Percentiles rank a stretch among this genome's conserved stretches.
Conservation (phyloP, 2,329 filamentous ascomycete genomes). For the Aureobasidium melanogenum region DNA sequence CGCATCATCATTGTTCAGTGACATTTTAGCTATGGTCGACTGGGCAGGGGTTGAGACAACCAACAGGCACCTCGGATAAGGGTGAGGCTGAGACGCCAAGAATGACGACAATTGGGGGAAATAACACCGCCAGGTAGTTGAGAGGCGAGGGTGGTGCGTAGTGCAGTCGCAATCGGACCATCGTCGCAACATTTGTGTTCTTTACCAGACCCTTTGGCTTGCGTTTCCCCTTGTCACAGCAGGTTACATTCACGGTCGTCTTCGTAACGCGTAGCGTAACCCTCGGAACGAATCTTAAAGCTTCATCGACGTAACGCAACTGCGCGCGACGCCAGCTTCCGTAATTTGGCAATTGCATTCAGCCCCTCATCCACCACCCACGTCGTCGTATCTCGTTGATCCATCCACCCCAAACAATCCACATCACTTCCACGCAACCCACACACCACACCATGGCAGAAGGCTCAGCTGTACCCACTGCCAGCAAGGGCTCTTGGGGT, state of each 20-base stretch:
- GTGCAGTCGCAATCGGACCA: background rate
- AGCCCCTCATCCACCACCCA: constrained; percentile 4
- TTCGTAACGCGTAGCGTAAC: background rate
- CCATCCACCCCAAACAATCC: background rate
- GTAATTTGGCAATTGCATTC: constrained; percentile 3
- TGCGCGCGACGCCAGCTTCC: background rate
- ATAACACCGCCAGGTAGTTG: background rate
- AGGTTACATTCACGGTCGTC: background rate
- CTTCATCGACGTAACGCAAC: background rate
- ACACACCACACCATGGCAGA: constrained; percentile 24
- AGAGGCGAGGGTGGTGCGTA: background rate
- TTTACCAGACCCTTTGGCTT: background rate
- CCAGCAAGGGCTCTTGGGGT: constrained; percentile 39
- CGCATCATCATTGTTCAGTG: background rate
- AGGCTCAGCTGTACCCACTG: constrained; percentile 37
- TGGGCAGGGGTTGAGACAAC: background rate
- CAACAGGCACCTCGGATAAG: background rate
- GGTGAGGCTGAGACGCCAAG: constrained; percentile 2
- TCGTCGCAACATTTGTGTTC: background rate
- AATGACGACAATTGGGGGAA: background rate
- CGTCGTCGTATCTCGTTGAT: background rate
- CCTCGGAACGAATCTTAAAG: background rate
- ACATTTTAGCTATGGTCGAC: background rate
- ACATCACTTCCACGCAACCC: background rate
- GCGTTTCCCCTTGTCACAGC: background rate